These are phyloP conservation scores for Calcarisporium arbuscula DNA, from an alignment of 2,329 filamentous ascomycete species.

Conservation along the genomic window DNA sequence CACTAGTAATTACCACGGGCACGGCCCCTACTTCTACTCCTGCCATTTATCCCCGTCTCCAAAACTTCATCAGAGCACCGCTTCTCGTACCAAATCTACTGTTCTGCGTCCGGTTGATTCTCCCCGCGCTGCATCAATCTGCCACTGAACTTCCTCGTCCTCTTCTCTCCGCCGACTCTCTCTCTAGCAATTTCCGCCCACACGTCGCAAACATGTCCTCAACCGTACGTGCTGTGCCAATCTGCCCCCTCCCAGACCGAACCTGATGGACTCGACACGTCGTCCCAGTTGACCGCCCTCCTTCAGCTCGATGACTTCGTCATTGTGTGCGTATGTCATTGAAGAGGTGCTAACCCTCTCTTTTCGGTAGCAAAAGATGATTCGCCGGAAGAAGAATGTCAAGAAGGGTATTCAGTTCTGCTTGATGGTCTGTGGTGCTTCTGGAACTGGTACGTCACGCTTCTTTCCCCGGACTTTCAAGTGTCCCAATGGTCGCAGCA, in stretches of 20 bases:
- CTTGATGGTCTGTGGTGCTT: slow-evolving; percentile 99
- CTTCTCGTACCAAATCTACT: no score
- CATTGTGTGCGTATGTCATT: slow-evolving; percentile 12
- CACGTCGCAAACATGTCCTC: no score
- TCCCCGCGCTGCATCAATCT: no score
- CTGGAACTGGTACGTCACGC: slow-evolving; percentile 76
- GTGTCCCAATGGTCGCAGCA: background rate
- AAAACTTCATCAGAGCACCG: no score
- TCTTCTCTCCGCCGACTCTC: no score
- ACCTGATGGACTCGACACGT: slow-evolving; percentile 2
- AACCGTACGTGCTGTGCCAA: slow-evolving; percentile 13
- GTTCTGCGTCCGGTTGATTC: no score
- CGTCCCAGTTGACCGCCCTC: slow-evolving; percentile 1
- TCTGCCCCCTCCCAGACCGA: slow-evolving; percentile 3
- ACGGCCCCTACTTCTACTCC: no score
- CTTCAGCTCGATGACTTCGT: slow-evolving; percentile 20
- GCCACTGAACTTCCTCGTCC: no score
- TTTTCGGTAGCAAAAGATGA: slow-evolving; percentile 95
- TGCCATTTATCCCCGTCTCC: no score
- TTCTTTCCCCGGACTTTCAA: slow-evolving; percentile 7
- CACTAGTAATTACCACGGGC: no score
- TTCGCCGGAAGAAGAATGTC: slow-evolving; percentile 99
- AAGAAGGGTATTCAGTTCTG: slow-evolving; percentile 99
- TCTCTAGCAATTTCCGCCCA: no score
- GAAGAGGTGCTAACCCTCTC: no score